These are phyloP conservation scores for Colletotrichum horii DNA, from an alignment of 2,329 filamentous ascomycete genomes.

Conservation along the genomic window DNA sequence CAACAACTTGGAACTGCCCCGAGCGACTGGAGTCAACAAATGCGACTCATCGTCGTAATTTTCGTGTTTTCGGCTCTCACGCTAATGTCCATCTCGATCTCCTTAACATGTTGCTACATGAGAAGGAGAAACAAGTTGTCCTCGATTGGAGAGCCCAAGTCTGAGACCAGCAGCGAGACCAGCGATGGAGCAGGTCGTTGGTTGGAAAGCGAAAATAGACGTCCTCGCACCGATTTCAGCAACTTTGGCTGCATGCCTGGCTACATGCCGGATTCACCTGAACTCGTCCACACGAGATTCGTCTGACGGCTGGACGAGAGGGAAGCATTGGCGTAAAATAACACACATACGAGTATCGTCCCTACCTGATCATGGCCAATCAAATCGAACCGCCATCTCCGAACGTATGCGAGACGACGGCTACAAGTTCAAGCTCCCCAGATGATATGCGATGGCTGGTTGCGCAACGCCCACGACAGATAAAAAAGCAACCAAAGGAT, in stretches of 20 bases:
- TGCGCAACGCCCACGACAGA: background rate
- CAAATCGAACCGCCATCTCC: background rate
- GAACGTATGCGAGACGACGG: background rate
- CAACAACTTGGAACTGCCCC: background rate
- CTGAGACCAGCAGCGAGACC: background rate
- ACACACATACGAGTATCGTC: background rate
- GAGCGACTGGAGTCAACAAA: background rate
- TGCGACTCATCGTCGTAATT: background rate
- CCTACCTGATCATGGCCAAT: background rate
- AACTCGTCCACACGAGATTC: background rate
- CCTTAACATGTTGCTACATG: background rate
- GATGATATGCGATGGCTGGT: accelerated
- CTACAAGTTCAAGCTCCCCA: background rate
- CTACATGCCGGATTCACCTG: background rate
- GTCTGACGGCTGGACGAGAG: background rate
- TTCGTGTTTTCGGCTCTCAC: background rate
- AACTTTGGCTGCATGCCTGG: background rate
- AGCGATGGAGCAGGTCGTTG: background rate
- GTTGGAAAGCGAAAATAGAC: background rate
- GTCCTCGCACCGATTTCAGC: background rate
- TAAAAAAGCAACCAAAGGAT: accelerated
- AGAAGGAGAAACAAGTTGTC: background rate
- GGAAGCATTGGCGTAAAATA: background rate
- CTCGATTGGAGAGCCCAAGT: background rate
- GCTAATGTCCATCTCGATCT: background rate